Conservation (phyloP, 2,329 filamentous ascomycete species). For the Exophiala dermatitidis region DNA sequence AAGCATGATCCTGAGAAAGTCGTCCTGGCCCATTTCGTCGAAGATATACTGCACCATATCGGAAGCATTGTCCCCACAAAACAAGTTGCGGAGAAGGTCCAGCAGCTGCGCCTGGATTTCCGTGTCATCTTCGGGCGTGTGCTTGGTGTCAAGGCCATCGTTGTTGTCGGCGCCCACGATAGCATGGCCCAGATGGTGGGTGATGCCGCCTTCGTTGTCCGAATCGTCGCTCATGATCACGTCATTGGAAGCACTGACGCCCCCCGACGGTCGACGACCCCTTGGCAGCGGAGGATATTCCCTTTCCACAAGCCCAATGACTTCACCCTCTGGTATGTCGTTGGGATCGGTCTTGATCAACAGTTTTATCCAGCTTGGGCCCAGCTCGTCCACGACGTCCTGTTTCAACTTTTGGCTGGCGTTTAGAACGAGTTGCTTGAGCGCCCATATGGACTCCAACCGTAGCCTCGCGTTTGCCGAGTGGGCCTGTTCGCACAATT, state of each 20-base stretch:
- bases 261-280: background rate
- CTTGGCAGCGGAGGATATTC: conserved; percentile 21
- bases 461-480: conserved; percentile 71
- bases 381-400: conserved; percentile 67
- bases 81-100: conserved; percentile 82
- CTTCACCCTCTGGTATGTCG: conserved; percentile 25
- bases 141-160: conserved; percentile 54
- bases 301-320: conserved; percentile 26
- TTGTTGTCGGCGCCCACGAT: conserved; percentile 54
- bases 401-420: conserved; percentile 66
- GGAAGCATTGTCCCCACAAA: conserved; percentile 55
- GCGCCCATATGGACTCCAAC: conserved; percentile 81
- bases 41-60: conserved; percentile 83
- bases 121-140: conserved; percentile 68
- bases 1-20: conserved; percentile 72
- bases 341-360: conserved; percentile 58
- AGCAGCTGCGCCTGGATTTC: conserved; percentile 86
- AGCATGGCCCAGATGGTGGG: background rate
- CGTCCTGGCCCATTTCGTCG: conserved; percentile 63
- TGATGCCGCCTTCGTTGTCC: conserved; percentile 17
- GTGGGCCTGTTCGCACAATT: conserved; percentile 76
- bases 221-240: conserved; percentile 30
- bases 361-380: conserved; percentile 70
- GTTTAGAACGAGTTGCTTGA: conserved; percentile 80
- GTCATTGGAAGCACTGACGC: conserved; percentile 9